Base-by-base conservation (phyloP, 2,329 filamentous ascomycete genomes). In the Stylonectria norvegica region DNA sequence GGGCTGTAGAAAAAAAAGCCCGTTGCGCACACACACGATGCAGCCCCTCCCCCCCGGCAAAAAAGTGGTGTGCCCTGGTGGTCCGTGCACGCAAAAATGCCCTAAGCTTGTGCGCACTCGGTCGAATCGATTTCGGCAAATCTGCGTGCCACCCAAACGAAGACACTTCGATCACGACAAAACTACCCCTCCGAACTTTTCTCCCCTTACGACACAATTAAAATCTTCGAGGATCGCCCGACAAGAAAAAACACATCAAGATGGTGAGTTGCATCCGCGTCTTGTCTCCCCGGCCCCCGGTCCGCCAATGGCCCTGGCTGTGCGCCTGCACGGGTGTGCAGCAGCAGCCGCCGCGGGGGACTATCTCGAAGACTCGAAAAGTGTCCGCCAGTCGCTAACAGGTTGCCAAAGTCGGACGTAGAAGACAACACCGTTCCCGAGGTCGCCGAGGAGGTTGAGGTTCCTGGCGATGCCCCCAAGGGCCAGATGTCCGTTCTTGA, bases 401-500 rank as follows among this genome's bases (percentile, higher is more conserved):
- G 27, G 27, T 29, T 38, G 29, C 41, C 44, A 42, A 50, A 96
- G 93, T 97, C 91, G 89, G 91, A 97, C 89, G 91, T 91, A 97
- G 93, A 97, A 96, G 91, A 97, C 86, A 89, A 84, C 75, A 85
- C 81, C 73, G 83, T 84, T 72, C 85, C 87, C 74, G 86, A 87
- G 68, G 89, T 81, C 67, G 70, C 72, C 66, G 81, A 86, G 69
- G 93, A 96, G 80, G 90, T 97, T 73, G 91, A 97, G 76, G 89
- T 96, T 70, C 85, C 85, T 68, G 89, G 86, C 73, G 90, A 95
- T 77, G 85, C 85, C 69, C 83, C 83, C 70, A 88, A 89, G 73
- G 86, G 86, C 66, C 89, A 89, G 79, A 97, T 98, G 90, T 90
- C 87, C 69, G 90, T 97, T 65, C 84, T 96, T 61, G 93, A 98